Base-by-base conservation (phyloP, 345 rosid genomes). In the Triadica sebifera region DNA sequence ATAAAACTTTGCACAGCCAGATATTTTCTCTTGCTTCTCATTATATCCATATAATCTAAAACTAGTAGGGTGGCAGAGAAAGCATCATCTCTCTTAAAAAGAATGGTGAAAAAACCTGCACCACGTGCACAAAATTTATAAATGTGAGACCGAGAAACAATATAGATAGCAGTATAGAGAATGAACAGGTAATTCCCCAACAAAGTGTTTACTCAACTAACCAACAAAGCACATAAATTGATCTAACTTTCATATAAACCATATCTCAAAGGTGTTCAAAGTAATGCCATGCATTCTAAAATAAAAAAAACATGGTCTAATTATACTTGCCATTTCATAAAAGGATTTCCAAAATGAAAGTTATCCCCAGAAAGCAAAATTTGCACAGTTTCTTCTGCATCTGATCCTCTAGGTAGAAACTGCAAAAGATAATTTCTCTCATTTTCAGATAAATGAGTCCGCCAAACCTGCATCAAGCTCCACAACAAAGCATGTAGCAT, bases 311-410 rank as follows among this genome's bases (percentile, higher is more conserved):
- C 38, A 74, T 52, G 45, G 47, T 79, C 49, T 43, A 69, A 64
- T 73, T 90, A 80, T 67, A 83, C 96, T 89, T 72, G 82, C 99
- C 99, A 95, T 80, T 87, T 84, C 71, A 85, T 81, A 67, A 75
- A 84, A 77, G 93, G 97, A 83, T 88, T 95, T 74, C 98, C 97
- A 72, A 93, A 93, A 78, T 89, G 90, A 53, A 93, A 86, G 86
- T 89, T 89, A 24, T 91, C 89, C 75, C 93, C 97, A 17, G 82
- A 80, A 81, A 91, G 88, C 84, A 95, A 77, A 37, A 84, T 72
- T 71, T 84, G 82, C 73, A 93, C 87, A 74, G 82, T 81, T 79
- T 90, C 84, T 71, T 83, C 88, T 24, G 81, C 77, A 67, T 84
- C 90, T 63, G 79, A 62, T 71, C 86, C 96, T 45, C 65, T 66